Evolutionary conservation across 208 protist species (phyloP), one percentile per base, ranked within the genome.

Genomic region (Naegleria gruberi): DNA sequence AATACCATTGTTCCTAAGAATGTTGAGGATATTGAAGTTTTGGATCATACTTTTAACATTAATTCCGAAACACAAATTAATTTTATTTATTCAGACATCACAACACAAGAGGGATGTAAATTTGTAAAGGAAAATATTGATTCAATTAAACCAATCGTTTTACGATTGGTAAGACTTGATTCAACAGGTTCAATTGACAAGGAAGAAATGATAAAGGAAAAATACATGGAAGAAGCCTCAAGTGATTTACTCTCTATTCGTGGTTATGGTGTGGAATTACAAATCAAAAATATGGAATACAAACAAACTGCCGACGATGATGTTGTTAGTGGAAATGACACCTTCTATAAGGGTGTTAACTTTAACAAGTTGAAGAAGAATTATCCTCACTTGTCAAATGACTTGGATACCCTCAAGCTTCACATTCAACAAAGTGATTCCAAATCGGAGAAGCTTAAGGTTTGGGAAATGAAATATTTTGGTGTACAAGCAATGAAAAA

Each of bases 211-310:
- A n/a, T 77, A n/a, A 77, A 77, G 30, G 65, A 77, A 77, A 77
- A 19, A 37, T 77, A 77, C 30, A 77, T 77, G 65, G 34, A 77
- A 37, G 30, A 37, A 37, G 15, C 51, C 2, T n/a, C 19, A 12
- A 77, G 8, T 7, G 26, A 77, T 37, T 77, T 77, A 77, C 1
- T 77, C 26, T 77, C 65, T 37, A 30, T 77, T 77, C 26, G 17
- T 12, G 83, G 83, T 37, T 87, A 87, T 87, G 84, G 84, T 65
- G 84, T 88, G 15, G 45, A 88, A 42, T 65, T 88, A 40, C 84
- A 88, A 65, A 43, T 88, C 7, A 88, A 88, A 65, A 65, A 88
- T 42, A 65, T 88, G 45, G 84, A 88, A 41, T 88, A 88, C 30
- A 88, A 88, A 43, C 45, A 55, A 65, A 65, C 37, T 77, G 65